A percentile compares a stretch with the other conserved stretches of the same genome.
These are phyloP conservation scores for Xylariaceae sp. DNA, from an alignment of 2,329 filamentous ascomycete species.

Conservation along the genomic window DNA sequence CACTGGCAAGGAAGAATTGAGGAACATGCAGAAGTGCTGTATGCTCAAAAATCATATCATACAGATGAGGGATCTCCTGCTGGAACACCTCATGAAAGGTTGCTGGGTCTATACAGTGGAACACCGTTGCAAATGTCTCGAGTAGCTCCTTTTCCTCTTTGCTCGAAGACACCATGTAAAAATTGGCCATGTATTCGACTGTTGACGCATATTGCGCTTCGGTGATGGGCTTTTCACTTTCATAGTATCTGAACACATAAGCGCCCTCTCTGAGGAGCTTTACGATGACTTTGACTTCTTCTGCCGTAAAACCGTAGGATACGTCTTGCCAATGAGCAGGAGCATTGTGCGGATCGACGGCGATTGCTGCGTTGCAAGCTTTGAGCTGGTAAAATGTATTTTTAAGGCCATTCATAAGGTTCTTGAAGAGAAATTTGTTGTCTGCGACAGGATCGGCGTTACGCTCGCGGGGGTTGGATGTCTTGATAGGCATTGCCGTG, in stretches of 20 bases:
- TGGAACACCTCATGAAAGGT: slow-evolving; percentile 99
- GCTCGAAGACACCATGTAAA: slow-evolving; percentile 88
- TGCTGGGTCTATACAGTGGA: slow-evolving; percentile 96
- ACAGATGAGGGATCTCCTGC: slow-evolving; percentile 92
- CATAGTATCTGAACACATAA: slow-evolving; percentile 95
- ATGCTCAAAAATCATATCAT: slow-evolving; percentile 97
- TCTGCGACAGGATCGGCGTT: slow-evolving; percentile 88
- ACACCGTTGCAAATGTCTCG: slow-evolving; percentile 96
- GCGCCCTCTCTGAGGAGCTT: slow-evolving; percentile 97
- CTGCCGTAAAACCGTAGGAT: slow-evolving; percentile 92
- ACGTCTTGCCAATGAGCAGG: slow-evolving; percentile 93
- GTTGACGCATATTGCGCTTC: slow-evolving; percentile 75
- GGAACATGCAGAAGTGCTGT: slow-evolving; percentile 90
- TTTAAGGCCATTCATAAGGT: slow-evolving; percentile 90
- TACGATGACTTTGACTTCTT: slow-evolving; percentile 93
- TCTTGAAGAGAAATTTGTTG: slow-evolving; percentile 98
- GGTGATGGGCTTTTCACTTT: slow-evolving; percentile 71
- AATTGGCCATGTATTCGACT: slow-evolving; percentile 88
- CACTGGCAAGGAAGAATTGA: slow-evolving; percentile 97
- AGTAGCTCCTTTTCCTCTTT: slow-evolving; percentile 97
- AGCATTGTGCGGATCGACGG: slow-evolving; percentile 72
- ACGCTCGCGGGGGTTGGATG: slow-evolving; percentile 82
- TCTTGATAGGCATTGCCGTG: slow-evolving; percentile 92
- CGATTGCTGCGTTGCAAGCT: slow-evolving; percentile 72
- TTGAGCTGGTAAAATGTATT: slow-evolving; percentile 95